Evolutionary conservation across 805 yeast genomes (phyloP).

Genomic region (Dipodascus geniculatus): DNA sequence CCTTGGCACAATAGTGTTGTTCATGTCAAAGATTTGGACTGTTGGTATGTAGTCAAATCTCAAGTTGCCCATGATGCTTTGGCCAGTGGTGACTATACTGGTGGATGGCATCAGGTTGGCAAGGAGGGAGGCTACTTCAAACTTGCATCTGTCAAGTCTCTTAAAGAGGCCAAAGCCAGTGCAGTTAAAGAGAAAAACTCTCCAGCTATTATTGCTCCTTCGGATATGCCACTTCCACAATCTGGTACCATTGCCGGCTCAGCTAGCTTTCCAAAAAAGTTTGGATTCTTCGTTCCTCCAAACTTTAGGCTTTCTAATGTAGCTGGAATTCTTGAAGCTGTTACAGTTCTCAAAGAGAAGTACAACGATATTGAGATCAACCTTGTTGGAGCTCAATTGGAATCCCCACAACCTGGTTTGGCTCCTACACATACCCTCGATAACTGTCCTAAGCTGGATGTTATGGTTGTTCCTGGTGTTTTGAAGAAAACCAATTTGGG

Average conservation of each 20-base stretch:
- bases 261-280: neutral
- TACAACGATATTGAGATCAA: neutral
- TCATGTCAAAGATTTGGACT: neutral
- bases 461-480: neutral
- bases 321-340: neutral
- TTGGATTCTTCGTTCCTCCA: neutral
- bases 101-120: neutral
- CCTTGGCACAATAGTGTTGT: slow-evolving; percentile 1
- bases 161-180: neutral
- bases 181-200: neutral
- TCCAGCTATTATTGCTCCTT: neutral
- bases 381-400: neutral
- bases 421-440: neutral
- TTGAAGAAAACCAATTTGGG: neutral
- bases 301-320: neutral
- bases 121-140: neutral
- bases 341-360: neutral
- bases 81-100: neutral
- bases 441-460: neutral
- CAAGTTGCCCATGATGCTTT: neutral
- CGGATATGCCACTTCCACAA: neutral
- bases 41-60: neutral
- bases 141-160: neutral
- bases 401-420: neutral
- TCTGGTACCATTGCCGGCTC: neutral